Evolutionary conservation across 331 rosid genomes (phyloP).

Genomic region (Quercus phellos): DNA sequence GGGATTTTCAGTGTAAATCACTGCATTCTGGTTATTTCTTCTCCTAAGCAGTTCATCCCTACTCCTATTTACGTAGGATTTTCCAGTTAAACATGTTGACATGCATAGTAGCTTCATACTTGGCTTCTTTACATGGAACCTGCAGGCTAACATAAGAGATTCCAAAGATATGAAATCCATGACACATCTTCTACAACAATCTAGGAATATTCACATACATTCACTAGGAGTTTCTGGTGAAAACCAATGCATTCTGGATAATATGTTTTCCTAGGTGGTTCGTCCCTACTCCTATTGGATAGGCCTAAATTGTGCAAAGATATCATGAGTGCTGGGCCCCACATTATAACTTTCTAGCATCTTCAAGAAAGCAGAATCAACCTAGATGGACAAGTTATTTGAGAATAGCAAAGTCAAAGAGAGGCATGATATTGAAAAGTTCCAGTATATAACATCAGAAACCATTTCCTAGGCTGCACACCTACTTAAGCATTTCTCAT

Average conservation of each 20-base stretch:
- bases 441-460: background rate
- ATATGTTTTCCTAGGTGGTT: background rate
- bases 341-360: background rate
- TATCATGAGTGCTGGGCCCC: background rate
- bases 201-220: background rate
- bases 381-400: background rate
- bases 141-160: background rate
- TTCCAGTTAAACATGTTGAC: too few relatives aligned
- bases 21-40: too few relatives aligned
- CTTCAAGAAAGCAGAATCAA: background rate
- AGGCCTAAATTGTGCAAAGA: background rate
- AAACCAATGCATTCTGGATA: background rate
- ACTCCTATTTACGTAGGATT: too few relatives aligned
- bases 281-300: background rate
- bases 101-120: background rate
- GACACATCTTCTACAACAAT: background rate
- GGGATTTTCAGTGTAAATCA: too few relatives aligned
- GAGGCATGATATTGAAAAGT: background rate
- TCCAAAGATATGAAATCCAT: background rate
- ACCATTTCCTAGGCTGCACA: constrained; percentile 4
- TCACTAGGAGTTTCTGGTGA: background rate
- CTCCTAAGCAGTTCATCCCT: too few relatives aligned
- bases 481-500: background rate
- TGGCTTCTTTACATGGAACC: background rate
- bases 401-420: background rate